These are phyloP conservation scores for Colletotrichum cordylinicola DNA, from an alignment of 2,329 filamentous ascomycete species.

Conservation along the genomic window DNA sequence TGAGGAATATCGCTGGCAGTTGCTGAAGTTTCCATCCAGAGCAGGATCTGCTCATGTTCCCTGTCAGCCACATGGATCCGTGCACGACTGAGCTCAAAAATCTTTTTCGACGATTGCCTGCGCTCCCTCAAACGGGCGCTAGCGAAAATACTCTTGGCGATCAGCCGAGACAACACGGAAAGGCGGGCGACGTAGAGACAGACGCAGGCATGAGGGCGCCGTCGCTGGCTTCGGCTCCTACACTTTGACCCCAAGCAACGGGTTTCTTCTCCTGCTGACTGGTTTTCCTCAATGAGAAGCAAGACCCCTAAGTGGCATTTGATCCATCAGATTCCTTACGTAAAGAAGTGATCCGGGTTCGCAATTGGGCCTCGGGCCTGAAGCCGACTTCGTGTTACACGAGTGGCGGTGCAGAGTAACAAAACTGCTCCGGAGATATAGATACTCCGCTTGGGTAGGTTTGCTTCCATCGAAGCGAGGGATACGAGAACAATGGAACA, in stretches of 20 bases:
- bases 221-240: background rate
- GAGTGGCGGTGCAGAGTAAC: background rate
- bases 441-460: background rate
- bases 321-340: background rate
- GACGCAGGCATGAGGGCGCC: background rate
- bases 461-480: background rate
- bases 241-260: background rate
- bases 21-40: too few species aligned
- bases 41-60: too few species aligned
- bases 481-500: background rate
- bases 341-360: background rate
- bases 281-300: background rate
- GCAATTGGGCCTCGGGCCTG: too few species aligned
- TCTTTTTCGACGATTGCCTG: background rate
- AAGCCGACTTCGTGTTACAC: background rate
- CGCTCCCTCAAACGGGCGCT: background rate
- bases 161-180: background rate
- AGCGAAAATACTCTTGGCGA: background rate
- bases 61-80: too few species aligned
- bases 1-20: too few species aligned
- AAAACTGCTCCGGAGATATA: background rate
- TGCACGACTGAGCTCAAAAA: background rate
- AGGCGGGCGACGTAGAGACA: background rate
- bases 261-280: background rate
- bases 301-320: too few species aligned